Base-by-base conservation (phyloP, 2,329 filamentous ascomycete genomes). In the Cytospora leucostoma region DNA sequence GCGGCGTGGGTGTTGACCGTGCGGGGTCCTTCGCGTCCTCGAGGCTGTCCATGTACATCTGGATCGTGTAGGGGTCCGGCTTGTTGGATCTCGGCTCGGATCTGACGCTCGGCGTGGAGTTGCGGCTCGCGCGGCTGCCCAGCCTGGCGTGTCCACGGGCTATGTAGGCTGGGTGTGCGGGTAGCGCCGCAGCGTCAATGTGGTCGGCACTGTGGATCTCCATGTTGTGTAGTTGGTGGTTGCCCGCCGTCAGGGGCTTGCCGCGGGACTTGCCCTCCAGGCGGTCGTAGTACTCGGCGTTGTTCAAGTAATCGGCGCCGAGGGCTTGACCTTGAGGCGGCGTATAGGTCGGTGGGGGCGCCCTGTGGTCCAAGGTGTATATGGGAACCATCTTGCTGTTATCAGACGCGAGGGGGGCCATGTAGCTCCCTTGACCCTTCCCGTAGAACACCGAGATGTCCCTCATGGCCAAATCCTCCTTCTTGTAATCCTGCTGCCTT, bases 131-230 rank as follows among this genome's bases (percentile, higher is more conserved):
- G 68, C 61, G 12, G 62, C 67, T 67, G 13, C 69, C 59, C 50
- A 73, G 65, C 49, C 57, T 17, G 34, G 44, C 37, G 17, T 74
- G 64, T 8, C 74, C 71, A 5, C 72, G 73, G 1, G 79, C 78
- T 21, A 82, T 75, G 56, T 84, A 84, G 0, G 82, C 82, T 0
- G 77, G 78, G 64, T 84, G 82, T 0, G 79, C 74, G 0, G 81
- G 81, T 50, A 83, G 72, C 0, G 75, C 74, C 52, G 67, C 74
- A 15, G 19, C 27, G 40, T 55, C 55, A 13, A 59, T 27, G 34
- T 38, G 44, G 12, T 40, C 40, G 47, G 32, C 33, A 4, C 52
- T 56, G 49, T 60, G 49, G 34, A 53, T 52, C 37, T 59, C 50
- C 19, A 27, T 32, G 13, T 50, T 35, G 19, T 49, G 27, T 13